Base-by-base conservation (phyloP, 2,329 filamentous ascomycete species). In the Hansfordia pulvinata region DNA sequence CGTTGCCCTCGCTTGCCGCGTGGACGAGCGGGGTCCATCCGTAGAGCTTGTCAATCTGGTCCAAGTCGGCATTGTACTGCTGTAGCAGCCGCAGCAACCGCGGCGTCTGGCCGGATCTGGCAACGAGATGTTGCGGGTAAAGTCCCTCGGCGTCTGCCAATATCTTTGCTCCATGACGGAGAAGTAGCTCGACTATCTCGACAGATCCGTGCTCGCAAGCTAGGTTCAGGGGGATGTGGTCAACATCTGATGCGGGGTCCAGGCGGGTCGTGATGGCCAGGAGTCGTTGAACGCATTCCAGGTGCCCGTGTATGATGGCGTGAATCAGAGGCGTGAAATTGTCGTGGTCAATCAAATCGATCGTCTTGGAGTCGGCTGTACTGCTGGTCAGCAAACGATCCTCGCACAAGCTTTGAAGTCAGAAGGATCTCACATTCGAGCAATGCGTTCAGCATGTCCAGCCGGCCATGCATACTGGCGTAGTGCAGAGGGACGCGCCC, bases 11-110 rank as follows among this genome's bases (percentile, higher is more conserved):
- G 46, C 86, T 93, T 8, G 90, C 90, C 3, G 90, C 88, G 49
- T 98, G 88, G 30, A 98, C 90, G 5, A 98, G 62, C 0, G 90
- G 86, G 3, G 90, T 96, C 90, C 90, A 98, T 33, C 88, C 84
- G 41, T 96, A 96, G 10, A 98, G 64, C 53, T 93, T 96, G 52
- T 98, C 90, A 17, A 83, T 65, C 49, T 96, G 86, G 43, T 98
- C 74, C 22, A 98, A 64, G 47, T 98, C 77, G 13, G 85, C 88
- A 2, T 86, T 86, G 43, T 90, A 86, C 26, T 79, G 65, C 47
- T 85, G 79, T 9, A 98, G 62, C 20, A 94, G 62, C 10, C 86
- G 58, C 8, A 96, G 62, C 16, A 94, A 67, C 29, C 82, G 66
- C 2, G 85, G 80, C 1, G 75, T 80, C 44, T 86, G 76, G 3